These are phyloP conservation scores for Magnaporthiopsis incrustans DNA, from an alignment of 2,329 filamentous ascomycete genomes.

Conservation along the genomic window DNA sequence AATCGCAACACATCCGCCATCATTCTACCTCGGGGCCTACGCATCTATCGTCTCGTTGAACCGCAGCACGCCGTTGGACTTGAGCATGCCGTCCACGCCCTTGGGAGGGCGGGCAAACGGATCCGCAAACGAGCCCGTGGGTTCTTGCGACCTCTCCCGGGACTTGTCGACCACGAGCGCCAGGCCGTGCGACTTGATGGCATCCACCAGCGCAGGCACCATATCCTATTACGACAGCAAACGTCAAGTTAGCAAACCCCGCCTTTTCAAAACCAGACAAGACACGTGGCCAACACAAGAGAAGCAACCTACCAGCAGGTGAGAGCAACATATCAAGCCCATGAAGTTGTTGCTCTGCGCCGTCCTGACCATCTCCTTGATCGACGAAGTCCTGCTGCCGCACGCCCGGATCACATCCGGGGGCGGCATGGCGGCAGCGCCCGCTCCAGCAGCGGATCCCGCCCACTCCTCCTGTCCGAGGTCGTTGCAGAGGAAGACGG, in stretches of 20 bases:
- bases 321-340: slow-evolving; percentile 86
- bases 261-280: background rate
- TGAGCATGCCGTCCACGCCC: slow-evolving; percentile 81
- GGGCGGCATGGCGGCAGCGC: slow-evolving; percentile 19
- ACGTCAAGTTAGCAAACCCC: background rate
- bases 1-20: background rate
- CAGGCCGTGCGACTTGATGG: slow-evolving; percentile 88
- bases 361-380: slow-evolving; percentile 91
- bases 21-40: slow-evolving; percentile 51
- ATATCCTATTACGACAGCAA: slow-evolving; percentile 59
- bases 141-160: slow-evolving; percentile 38
- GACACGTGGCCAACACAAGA: background rate
- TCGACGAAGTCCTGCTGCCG: slow-evolving; percentile 69
- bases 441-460: slow-evolving; percentile 24
- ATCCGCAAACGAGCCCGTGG: slow-evolving; percentile 31
- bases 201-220: slow-evolving; percentile 83
- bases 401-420: slow-evolving; percentile 39
- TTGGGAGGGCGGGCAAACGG: slow-evolving; percentile 58
- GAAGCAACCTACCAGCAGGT: slow-evolving; percentile 61
- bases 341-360: slow-evolving; percentile 97
- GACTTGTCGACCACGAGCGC: slow-evolving; percentile 87
- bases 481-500: slow-evolving; percentile 91
- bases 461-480: slow-evolving; percentile 55
- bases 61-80: slow-evolving; percentile 75
- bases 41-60: slow-evolving; percentile 90